Evolutionary conservation across 169 alveolate genomes (phyloP), one percentile per base, ranked within the genome.

Genomic region (Fabrea salina): DNA sequence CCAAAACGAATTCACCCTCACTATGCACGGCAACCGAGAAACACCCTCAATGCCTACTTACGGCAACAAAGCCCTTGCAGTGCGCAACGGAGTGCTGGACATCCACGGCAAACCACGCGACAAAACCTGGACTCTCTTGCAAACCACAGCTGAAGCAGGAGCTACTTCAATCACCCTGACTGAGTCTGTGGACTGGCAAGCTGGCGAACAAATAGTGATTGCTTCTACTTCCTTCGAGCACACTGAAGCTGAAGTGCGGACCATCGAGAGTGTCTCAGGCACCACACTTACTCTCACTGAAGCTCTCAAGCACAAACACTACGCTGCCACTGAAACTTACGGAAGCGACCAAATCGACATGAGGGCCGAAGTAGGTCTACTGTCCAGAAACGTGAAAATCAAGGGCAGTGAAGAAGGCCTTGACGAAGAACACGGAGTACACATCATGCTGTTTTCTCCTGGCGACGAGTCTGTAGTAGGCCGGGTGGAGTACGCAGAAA

Each of bases 311-410:
- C 57, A 72, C 76, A 7, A 75, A 43, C 94, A 89, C 58, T 67
- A 75, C 54, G 88, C 88, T 25, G 92, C 32, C 0, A 53, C 33
- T 43, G 89, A 85, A 72, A 75, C 85, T 16, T 79, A 80, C 51
- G 81, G 84, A 11, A 41, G 81, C 0, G 81, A 79, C 2, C 0
- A 49, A 7, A 64, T 85, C 25, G 87, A 75, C 6, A 78, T 91
- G 88, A 82, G 89, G 54, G 92, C 91, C 19, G 95, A 91, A 77
- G 94, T 87, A 22, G 94, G 91, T 11, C 70, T 82, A 2, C 77
- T 87, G 11, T 53, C 89, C 2, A 80, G 95, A 68, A 91, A 91
- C 75, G 64, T 91, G 2, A 75, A 74, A 35, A 79, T 68, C 54
- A 51, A 79, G 82, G 95, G 94, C 25, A 41, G 75, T 44, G 90